These are phyloP conservation scores for Hymenoscyphus occultus DNA, from an alignment of 2,329 filamentous ascomycete species.

Conservation along the genomic window DNA sequence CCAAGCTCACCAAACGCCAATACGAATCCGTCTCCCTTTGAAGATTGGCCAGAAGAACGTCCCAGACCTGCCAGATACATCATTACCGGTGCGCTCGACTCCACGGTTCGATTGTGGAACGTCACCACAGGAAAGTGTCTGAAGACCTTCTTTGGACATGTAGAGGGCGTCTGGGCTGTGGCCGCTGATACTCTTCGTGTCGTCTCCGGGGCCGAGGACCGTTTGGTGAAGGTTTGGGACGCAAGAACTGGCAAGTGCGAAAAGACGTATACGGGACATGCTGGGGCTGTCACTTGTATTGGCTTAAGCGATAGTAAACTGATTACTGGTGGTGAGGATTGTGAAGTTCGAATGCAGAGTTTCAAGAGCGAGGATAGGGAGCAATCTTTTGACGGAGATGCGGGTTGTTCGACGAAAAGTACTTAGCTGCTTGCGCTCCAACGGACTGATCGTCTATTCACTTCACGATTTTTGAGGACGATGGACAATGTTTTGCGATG, in stretches of 20 bases:
- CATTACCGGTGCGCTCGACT: constrained; percentile 86
- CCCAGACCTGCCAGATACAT: constrained; percentile 84
- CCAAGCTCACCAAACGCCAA: constrained; percentile 6
- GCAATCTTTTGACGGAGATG: constrained; percentile 4
- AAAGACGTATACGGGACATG: constrained; percentile 85
- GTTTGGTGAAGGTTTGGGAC: constrained; percentile 96
- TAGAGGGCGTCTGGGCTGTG: constrained; percentile 94
- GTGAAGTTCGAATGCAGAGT: constrained; percentile 81
- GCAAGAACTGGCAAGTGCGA: constrained; percentile 88
- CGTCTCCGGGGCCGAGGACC: constrained; percentile 87
- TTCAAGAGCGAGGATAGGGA: constrained; percentile 45
- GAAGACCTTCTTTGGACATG: constrained; percentile 91
- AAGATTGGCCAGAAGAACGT: constrained; percentile 62
- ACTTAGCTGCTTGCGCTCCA: background rate
- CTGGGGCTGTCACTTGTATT: constrained; percentile 88
- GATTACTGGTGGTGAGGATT: constrained; percentile 90
- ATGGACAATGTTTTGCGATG: background rate
- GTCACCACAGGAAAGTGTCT: constrained; percentile 77
- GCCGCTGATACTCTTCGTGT: constrained; percentile 85
- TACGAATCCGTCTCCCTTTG: constrained; percentile 25
- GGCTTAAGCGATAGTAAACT: constrained; percentile 86
- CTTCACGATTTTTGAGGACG: background rate
- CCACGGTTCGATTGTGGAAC: constrained; percentile 91
- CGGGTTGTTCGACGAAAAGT: constrained; percentile 4
- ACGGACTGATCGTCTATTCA: background rate